A percentile compares a stretch with the other conserved stretches of the same genome.
Evolutionary conservation across 352 stramenopile genomes (phyloP).

Genomic region (Pythium sp.): DNA sequence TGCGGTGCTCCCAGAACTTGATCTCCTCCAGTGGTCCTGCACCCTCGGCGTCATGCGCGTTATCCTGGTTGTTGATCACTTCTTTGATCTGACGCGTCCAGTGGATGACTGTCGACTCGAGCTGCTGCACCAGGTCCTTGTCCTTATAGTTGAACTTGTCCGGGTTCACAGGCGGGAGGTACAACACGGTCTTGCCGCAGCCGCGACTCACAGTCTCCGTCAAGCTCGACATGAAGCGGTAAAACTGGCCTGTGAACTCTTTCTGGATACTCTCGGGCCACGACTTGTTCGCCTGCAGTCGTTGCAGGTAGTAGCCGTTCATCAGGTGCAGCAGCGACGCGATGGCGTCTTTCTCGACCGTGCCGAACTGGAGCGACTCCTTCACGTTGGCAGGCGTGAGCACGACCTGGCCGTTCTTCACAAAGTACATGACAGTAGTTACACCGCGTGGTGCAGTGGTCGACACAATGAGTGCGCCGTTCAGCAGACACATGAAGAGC

Average conservation of each 20-base stretch:
- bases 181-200: constrained; percentile 93
- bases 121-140: constrained; percentile 94
- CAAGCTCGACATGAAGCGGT: constrained; percentile 94
- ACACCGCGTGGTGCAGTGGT: constrained; percentile 54
- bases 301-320: constrained; percentile 82
- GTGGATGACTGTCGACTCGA: constrained; percentile 96
- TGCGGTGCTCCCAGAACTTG: constrained; percentile 94
- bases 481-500: constrained; percentile 60
- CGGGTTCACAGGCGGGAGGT: constrained; percentile 84
- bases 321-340: constrained; percentile 81
- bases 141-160: constrained; percentile 87
- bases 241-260: constrained; percentile 93
- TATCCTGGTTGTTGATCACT: constrained; percentile 95
- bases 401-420: constrained; percentile 79
- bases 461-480: constrained; percentile 45
- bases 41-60: constrained; percentile 87
- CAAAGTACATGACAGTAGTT: constrained; percentile 80
- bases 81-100: constrained; percentile 98
- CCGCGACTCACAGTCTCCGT: constrained; percentile 90
- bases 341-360: constrained; percentile 74
- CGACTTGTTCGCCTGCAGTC: constrained; percentile 71
- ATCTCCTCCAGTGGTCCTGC: constrained; percentile 93
- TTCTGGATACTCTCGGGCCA: constrained; percentile 94
- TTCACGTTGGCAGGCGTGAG: constrained; percentile 60
- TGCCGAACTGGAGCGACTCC: constrained; percentile 70